These are phyloP conservation scores for Nannizziopsis arthrosporioides DNA, from an alignment of 2,329 filamentous ascomycete species.

Conservation along the genomic window DNA sequence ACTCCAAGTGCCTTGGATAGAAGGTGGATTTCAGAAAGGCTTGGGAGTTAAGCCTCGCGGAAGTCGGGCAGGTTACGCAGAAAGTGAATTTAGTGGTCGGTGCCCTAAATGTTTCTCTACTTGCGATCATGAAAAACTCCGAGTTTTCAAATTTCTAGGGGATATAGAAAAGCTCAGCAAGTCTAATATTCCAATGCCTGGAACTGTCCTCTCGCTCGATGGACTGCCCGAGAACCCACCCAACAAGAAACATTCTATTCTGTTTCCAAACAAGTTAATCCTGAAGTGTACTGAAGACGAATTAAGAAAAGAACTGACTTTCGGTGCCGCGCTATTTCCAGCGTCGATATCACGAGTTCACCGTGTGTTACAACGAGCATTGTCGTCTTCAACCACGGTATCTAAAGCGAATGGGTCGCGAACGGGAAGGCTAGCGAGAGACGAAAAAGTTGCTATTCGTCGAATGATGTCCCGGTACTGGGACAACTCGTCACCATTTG, in stretches of 20 bases:
- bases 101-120: constrained; percentile 44
- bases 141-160: constrained; percentile 49
- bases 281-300: constrained; percentile 34
- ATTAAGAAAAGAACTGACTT: constrained; percentile 34
- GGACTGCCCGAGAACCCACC: constrained; percentile 38
- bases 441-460: constrained; percentile 24
- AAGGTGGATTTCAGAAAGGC: constrained; percentile 19
- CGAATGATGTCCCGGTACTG: constrained; percentile 36
- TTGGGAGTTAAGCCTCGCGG: constrained; percentile 20
- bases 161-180: constrained; percentile 44
- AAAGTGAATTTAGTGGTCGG: constrained; percentile 36
- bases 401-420: constrained; percentile 29
- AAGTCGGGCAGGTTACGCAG: constrained; percentile 24
- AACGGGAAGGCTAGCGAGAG: constrained; percentile 11
- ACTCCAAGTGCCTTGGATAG: constrained; percentile 49
- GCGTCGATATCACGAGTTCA: constrained; percentile 44
- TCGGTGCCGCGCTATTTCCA: constrained; percentile 17
- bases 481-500: constrained; percentile 31
- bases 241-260: constrained; percentile 22
- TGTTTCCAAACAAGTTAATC: constrained; percentile 51
- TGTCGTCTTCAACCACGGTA: constrained; percentile 33
- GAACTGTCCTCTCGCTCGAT: constrained; percentile 49
- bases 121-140: constrained; percentile 50
- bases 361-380: constrained; percentile 37
- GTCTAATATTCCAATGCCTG: constrained; percentile 48